Evolutionary conservation across 768 basidiomycete species (phyloP).

Genomic region (Tulasnella sp.): DNA sequence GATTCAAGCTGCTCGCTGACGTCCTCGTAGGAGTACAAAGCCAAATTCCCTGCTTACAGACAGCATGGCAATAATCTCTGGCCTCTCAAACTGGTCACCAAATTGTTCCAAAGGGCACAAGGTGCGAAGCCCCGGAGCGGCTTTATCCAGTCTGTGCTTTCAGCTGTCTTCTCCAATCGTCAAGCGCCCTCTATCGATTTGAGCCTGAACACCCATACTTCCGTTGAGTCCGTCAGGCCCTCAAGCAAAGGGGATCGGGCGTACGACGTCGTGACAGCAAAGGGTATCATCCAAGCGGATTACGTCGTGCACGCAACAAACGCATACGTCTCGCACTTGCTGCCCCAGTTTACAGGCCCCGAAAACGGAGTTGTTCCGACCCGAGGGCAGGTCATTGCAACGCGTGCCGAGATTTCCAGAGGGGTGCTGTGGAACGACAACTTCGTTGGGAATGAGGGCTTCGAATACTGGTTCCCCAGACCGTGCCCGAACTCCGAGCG

Average conservation of each 20-base stretch:
- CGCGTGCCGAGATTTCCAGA: slow-evolving; percentile 31
- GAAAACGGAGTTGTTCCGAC: slow-evolving; percentile 47
- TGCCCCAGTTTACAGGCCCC: slow-evolving; percentile 50
- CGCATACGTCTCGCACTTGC: slow-evolving; percentile 62
- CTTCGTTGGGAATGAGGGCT: slow-evolving; percentile 41
- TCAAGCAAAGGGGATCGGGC: slow-evolving; percentile 17
- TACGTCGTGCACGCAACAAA: slow-evolving; percentile 82
- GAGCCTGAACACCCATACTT: slow-evolving; percentile 59
- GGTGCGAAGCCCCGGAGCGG: slow-evolving; percentile 4
- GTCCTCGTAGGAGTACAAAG: slow-evolving; percentile 29
- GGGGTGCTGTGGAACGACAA: slow-evolving; percentile 33
- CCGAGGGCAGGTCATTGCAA: slow-evolving; percentile 53
- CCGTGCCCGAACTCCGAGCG: slow-evolving; percentile 28
- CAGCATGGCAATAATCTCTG: slow-evolving; percentile 55
- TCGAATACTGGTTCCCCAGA: slow-evolving; percentile 79
- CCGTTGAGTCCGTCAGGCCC: slow-evolving; percentile 33
- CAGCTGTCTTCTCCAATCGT: neutral
- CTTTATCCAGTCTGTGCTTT: neutral
- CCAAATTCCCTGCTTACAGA: slow-evolving; percentile 41
- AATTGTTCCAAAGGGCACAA: slow-evolving; percentile 39
- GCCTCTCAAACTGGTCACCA: slow-evolving; percentile 71
- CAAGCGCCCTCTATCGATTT: slow-evolving; percentile 23
- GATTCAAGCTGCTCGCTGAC: neutral
- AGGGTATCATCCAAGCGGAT: slow-evolving; percentile 48
- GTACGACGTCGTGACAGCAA: slow-evolving; percentile 51